A percentile compares a stretch with the other conserved stretches of the same genome.
These are phyloP conservation scores for Lumnitzera littorea DNA, from an alignment of 345 rosid genomes.

Conservation along the genomic window DNA sequence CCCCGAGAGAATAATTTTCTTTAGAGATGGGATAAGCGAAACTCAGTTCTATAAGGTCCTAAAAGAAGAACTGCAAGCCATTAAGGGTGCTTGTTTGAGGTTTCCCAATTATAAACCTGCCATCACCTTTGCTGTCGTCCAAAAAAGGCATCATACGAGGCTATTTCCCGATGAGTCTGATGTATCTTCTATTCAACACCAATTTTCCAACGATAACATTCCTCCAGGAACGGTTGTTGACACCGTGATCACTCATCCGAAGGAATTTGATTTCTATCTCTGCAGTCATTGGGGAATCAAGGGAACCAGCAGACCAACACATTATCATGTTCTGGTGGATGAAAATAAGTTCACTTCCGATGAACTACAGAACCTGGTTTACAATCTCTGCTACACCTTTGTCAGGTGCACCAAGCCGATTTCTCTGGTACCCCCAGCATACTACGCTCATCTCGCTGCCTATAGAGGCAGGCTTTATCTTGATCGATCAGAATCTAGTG, in stretches of 20 bases:
- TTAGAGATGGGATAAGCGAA: conserved; percentile 92
- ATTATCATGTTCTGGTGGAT: conserved; percentile 79
- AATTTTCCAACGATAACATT: conserved; percentile 48
- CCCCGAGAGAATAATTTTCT: conserved; percentile 82
- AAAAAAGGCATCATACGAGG: conserved; percentile 91
- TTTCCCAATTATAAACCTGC: conserved; percentile 56
- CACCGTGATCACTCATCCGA: conserved; percentile 80
- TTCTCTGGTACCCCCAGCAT: conserved; percentile 88
- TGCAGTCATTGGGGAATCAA: conserved; percentile 94
- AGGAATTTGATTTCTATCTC: conserved; percentile 85
- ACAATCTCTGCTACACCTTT: conserved; percentile 81
- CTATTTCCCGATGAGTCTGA: conserved; percentile 51
- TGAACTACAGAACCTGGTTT: conserved; percentile 80
- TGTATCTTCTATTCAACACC: conserved; percentile 20
- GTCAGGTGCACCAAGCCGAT: conserved; percentile 93
- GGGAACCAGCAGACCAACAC: conserved; percentile 94
- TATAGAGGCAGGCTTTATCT: conserved; percentile 91
- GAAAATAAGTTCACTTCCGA: conserved; percentile 89
- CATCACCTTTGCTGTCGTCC: conserved; percentile 81
- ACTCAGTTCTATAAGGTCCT: conserved; percentile 83
- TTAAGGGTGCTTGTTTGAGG: conserved; percentile 55
- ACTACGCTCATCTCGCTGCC: conserved; percentile 93
- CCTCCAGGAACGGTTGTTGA: conserved; percentile 95
- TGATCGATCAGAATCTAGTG: conserved; percentile 47
- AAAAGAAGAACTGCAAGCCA: conserved; percentile 65